Conservation (phyloP, 345 rosid genomes). For the Populus alba region DNA sequence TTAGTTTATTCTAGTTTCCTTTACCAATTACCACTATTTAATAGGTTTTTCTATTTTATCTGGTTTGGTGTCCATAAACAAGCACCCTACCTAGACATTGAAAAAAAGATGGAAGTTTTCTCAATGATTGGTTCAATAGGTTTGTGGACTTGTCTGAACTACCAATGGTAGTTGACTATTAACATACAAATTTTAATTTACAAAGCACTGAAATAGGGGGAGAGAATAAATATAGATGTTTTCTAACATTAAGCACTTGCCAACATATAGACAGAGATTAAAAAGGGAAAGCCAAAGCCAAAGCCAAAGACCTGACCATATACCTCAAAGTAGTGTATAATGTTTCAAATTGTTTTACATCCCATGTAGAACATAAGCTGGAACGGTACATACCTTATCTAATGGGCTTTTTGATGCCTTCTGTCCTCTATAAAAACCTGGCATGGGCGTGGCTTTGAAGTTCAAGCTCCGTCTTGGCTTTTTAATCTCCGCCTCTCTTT, state of each 20-base stretch:
- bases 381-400: slow-evolving; percentile 39
- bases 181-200: neutral
- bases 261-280: neutral
- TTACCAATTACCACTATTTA: neutral
- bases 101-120: neutral
- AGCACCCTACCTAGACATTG: neutral
- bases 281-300: slow-evolving; percentile 4
- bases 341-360: neutral
- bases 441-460: slow-evolving; percentile 43
- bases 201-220: neutral
- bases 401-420: slow-evolving; percentile 28
- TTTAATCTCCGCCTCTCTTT: slow-evolving; percentile 37
- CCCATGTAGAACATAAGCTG: neutral
- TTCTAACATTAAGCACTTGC: neutral
- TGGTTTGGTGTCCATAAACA: neutral
- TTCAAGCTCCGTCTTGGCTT: slow-evolving; percentile 40
- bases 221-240: neutral
- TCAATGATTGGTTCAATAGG: neutral
- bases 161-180: slow-evolving; percentile 6
- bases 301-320: neutral
- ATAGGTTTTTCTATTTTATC: neutral
- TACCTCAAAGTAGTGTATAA: neutral
- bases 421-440: slow-evolving; percentile 35
- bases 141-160: neutral
- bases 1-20: neutral